A percentile compares a stretch with the other conserved stretches of the same genome.
These are phyloP conservation scores for Maudiozyma bulderi DNA, from an alignment of 805 yeast genomes.

Conservation along the genomic window DNA sequence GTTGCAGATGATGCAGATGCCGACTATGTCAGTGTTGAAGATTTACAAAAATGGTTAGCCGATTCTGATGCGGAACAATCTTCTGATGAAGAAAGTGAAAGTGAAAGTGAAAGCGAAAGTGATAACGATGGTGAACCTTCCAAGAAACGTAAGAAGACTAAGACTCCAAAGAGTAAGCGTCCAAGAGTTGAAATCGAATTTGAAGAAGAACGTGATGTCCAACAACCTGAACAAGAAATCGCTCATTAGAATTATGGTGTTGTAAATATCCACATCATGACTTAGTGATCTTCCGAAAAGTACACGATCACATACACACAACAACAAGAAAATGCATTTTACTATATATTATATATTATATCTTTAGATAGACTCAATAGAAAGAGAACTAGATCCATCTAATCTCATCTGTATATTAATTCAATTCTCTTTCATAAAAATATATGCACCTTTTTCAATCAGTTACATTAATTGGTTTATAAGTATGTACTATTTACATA, in stretches of 20 bases:
- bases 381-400: no score
- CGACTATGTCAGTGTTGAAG: slow-evolving; percentile 86
- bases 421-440: no score
- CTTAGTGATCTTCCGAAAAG: background rate
- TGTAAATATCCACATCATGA: background rate
- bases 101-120: slow-evolving; percentile 29
- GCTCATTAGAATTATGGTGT: slow-evolving; percentile 11
- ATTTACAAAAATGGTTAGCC: slow-evolving; percentile 78
- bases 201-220: slow-evolving; percentile 51
- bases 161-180: slow-evolving; percentile 41
- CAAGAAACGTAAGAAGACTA: slow-evolving; percentile 31
- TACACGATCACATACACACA: background rate
- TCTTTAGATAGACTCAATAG: no score
- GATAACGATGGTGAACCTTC: slow-evolving; percentile 32
- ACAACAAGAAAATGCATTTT: background rate
- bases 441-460: no score
- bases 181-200: slow-evolving; percentile 76
- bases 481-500: background rate
- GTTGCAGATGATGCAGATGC: slow-evolving; percentile 87
- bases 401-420: background rate
- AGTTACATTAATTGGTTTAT: background rate
- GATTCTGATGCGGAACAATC: slow-evolving; percentile 35
- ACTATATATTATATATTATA: background rate
- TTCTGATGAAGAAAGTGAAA: slow-evolving; percentile 23
- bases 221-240: slow-evolving; percentile 23